Evolutionary conservation across 2,329 filamentous ascomycete species (phyloP).

Genomic region (Neopestalotiopsis clavispora): DNA sequence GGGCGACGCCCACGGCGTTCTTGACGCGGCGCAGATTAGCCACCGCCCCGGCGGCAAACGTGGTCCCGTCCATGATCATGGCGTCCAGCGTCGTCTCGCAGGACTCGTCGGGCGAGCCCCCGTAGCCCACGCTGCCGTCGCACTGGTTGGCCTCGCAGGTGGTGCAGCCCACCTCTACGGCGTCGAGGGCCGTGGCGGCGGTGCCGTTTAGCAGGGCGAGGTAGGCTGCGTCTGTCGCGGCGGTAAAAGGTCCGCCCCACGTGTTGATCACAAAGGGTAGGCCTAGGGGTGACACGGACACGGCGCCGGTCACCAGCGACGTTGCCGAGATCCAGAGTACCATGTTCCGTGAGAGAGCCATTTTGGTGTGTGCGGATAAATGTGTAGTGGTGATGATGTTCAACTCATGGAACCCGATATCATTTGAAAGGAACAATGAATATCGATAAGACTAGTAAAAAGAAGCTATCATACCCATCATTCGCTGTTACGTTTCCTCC

Average conservation of each 20-base stretch:
- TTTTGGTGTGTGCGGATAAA: background rate
- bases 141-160: slow-evolving; percentile 58
- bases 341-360: background rate
- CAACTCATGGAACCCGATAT: background rate
- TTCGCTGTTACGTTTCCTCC: background rate
- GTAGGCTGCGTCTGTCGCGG: slow-evolving; percentile 57
- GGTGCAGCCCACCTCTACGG: slow-evolving; percentile 55
- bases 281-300: slow-evolving; percentile 29
- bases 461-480: background rate
- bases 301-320: background rate
- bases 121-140: slow-evolving; percentile 59
- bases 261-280: slow-evolving; percentile 59
- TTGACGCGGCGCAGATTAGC: slow-evolving; percentile 54
- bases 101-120: slow-evolving; percentile 58
- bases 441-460: background rate
- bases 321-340: background rate
- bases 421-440: background rate
- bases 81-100: slow-evolving; percentile 65
- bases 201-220: slow-evolving; percentile 40
- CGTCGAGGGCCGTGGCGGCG: slow-evolving; percentile 50
- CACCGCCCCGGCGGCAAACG: slow-evolving; percentile 59
- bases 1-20: slow-evolving; percentile 56
- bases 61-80: slow-evolving; percentile 61
- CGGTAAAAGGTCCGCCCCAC: slow-evolving; percentile 57
- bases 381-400: background rate